A percentile compares a stretch with the other conserved stretches of the same genome.
These are phyloP conservation scores for Coelastrella sp. DNA, from an alignment of 139 green algal genomes.

Conservation along the genomic window DNA sequence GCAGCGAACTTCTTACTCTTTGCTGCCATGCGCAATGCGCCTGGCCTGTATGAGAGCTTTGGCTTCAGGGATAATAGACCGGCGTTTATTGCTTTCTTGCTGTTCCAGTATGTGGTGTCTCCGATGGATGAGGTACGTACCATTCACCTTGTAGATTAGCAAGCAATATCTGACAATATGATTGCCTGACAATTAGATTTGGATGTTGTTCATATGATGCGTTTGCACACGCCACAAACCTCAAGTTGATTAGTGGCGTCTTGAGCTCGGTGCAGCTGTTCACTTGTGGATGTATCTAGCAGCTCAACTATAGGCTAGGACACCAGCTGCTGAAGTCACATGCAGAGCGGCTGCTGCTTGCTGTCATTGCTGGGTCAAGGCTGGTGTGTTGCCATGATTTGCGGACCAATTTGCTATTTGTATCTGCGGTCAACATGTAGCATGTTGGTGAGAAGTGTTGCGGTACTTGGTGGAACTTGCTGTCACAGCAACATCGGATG, in stretches of 20 bases:
- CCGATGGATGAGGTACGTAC: constrained; percentile 82
- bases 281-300: no score
- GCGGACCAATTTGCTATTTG: background rate
- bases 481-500: no score
- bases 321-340: background rate
- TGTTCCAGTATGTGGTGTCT: constrained; percentile 84
- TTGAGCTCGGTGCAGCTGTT: no score
- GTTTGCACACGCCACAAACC: no score
- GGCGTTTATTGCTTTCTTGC: constrained; percentile 84
- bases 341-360: background rate
- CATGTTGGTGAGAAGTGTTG: no score
- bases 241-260: no score
- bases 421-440: background rate
- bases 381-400: background rate
- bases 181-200: no score
- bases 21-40: constrained; percentile 63
- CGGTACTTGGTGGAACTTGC: no score
- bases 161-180: no score
- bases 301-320: no score
- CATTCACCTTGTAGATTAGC: background rate
- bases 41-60: constrained; percentile 80
- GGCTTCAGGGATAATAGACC: constrained; percentile 79
- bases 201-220: no score
- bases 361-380: background rate
- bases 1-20: constrained; percentile 84